Conservation (phyloP, 495 filamentous ascomycete genomes). For the Xylaria longipes region DNA sequence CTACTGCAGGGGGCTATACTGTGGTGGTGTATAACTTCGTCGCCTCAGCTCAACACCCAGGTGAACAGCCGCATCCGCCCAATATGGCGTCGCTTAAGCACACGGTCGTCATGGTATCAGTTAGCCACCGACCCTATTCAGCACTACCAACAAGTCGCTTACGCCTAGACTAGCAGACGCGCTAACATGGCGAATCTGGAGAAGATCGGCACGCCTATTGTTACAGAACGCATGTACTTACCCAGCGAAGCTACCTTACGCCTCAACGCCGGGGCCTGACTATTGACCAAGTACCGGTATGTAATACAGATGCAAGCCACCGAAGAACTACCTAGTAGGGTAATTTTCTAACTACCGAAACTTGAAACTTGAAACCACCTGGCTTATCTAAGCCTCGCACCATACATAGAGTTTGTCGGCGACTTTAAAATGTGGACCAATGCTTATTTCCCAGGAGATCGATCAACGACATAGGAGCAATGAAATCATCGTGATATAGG, state of each 20-base stretch:
- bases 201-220: conserved; percentile 4
- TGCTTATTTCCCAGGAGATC: neutral
- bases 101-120: conserved; percentile 9
- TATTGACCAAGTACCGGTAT: conserved; percentile 20
- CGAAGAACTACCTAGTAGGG: neutral
- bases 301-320: conserved; percentile 21
- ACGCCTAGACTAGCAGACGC: neutral
- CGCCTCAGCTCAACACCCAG: conserved; percentile 13
- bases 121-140: conserved; percentile 6
- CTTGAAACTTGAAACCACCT: neutral
- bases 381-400: neutral
- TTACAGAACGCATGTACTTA: neutral
- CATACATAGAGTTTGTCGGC: neutral
- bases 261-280: conserved; percentile 1
- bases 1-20: neutral
- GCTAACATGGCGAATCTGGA: conserved; percentile 3
- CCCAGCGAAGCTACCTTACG: conserved; percentile 1
- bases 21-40: neutral
- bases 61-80: conserved; percentile 17
- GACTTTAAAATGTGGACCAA: conserved; percentile 9
- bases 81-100: conserved; percentile 13
- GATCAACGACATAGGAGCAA: neutral
- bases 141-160: conserved; percentile 1
- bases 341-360: neutral
- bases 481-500: neutral